These are phyloP conservation scores for Penicillium subrubescens DNA, from an alignment of 495 filamentous ascomycete genomes.

Conservation along the genomic window DNA sequence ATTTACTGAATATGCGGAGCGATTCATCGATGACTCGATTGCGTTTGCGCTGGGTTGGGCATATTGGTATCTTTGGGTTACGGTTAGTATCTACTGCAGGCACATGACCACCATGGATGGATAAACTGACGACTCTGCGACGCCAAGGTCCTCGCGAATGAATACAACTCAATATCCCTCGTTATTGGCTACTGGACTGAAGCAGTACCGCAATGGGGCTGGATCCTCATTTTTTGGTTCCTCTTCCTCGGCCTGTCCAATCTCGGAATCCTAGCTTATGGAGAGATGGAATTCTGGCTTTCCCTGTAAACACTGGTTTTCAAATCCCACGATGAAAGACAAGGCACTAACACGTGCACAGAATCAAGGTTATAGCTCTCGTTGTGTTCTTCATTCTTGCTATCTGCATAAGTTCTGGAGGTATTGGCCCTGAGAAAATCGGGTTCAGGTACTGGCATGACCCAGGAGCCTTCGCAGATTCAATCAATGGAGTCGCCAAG, in stretches of 20 bases:
- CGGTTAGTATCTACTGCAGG: neutral
- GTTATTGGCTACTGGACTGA: constrained; percentile 45
- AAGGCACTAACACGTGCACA: neutral
- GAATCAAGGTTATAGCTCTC: neutral
- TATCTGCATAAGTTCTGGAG: constrained; percentile 66
- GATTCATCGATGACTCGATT: constrained; percentile 57
- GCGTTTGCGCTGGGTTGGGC: constrained; percentile 57
- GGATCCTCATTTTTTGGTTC: constrained; percentile 68
- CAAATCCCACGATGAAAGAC: too few relatives aligned
- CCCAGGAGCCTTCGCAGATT: constrained; percentile 68
- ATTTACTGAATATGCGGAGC: constrained; percentile 58
- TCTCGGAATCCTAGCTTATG: constrained; percentile 66
- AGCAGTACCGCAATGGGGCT: constrained; percentile 54
- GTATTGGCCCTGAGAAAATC: constrained; percentile 53
- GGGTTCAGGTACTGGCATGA: constrained; percentile 69
- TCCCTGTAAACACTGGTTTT: constrained; percentile 26
- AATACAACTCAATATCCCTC: constrained; percentile 53
- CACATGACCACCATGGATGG: neutral
- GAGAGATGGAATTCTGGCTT: constrained; percentile 59
- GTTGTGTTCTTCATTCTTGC: constrained; percentile 57
- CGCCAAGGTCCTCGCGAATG: constrained; percentile 42
- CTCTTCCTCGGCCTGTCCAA: constrained; percentile 44
- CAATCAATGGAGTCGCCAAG: constrained; percentile 56
- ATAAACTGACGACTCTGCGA: neutral
- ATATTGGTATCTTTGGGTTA: constrained; percentile 48